Base-by-base conservation (phyloP, 306 rosid genomes). In the Cucurbita maxima region DNA sequence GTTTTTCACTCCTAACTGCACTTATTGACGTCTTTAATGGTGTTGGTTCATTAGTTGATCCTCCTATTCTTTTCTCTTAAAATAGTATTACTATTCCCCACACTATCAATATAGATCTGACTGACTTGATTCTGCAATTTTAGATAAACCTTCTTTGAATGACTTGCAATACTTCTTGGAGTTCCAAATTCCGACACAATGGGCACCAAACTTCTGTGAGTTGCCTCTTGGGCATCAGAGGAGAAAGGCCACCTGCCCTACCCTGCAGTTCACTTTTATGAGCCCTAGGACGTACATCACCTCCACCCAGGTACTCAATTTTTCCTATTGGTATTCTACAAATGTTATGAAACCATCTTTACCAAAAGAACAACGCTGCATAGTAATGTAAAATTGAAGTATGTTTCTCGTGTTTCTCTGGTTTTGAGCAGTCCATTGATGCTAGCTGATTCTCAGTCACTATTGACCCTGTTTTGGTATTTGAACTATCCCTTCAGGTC, bases 131-230 rank as follows among this genome's bases (percentile, higher is more conserved):
- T 58, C 58, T 43, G 73, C 54, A 11, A 48, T 75, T 48, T 43
- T 84, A 94, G 98, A 94, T 81, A 94, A 94, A 84, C 98, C 98
- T 22, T 51, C 91, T 85, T 81, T 78, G 0, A 90, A 83, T 30
- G 98, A 94, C 83, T 85, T 94, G 45, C 97, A 84, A 51, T 86
- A 84, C 78, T 94, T 94, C 83, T 85, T 94, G 85, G 98, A 94
- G 89, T 94, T 90, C 78, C 98, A 94, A 88, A 87, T 94, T 86
- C 97, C 98, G 25, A 85, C 89, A 84, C 98, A 94, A 82, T 94
- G 98, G 98, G 98, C 92, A 13, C 98, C 98, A 61, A 88, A 90
- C 90, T 94, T 90, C 78, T 85, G 96, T 13, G 97, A 94, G 81
- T 86, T 94, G 64, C 97, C 98, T 62, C 96, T 94, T 58, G 81